A percentile compares a stretch with the other conserved stretches of the same genome.
Evolutionary conservation across 1,139 yeast species (phyloP).

Genomic region (Yamadazyma triangularis): DNA sequence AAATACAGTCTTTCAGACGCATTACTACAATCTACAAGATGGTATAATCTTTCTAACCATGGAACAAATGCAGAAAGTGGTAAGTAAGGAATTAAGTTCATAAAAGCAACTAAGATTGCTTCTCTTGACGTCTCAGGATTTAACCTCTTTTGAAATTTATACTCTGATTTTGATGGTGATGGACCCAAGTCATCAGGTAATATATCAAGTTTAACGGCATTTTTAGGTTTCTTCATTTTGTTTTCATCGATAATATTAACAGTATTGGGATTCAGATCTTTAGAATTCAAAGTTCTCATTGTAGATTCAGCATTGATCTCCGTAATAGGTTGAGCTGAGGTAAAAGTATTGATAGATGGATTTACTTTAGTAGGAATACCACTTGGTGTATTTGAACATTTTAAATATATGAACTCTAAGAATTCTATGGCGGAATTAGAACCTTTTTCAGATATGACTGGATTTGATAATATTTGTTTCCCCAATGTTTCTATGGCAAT

Average conservation of each 20-base stretch:
- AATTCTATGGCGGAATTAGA: slow-evolving; percentile 31
- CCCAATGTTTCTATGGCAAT: slow-evolving; percentile 60
- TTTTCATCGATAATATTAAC: slow-evolving; percentile 27
- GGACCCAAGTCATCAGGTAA: slow-evolving; percentile 11
- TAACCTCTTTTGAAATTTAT: slow-evolving; percentile 20
- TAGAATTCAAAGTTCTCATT: slow-evolving; percentile 22
- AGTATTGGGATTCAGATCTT: slow-evolving; percentile 12
- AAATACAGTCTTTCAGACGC: slow-evolving; percentile 28
- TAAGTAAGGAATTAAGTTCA: slow-evolving; percentile 52
- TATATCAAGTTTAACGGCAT: slow-evolving; percentile 17
- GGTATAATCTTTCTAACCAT: slow-evolving; percentile 50
- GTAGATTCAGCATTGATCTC: slow-evolving; percentile 37
- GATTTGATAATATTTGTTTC: slow-evolving; percentile 43
- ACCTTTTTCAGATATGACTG: slow-evolving; percentile 23
- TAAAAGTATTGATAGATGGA: slow-evolving; percentile 17
- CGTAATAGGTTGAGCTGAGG: slow-evolving; percentile 37
- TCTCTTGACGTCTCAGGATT: slow-evolving; percentile 46
- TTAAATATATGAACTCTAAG: slow-evolving; percentile 36
- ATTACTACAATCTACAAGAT: slow-evolving; percentile 36
- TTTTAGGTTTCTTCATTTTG: slow-evolving; percentile 32
- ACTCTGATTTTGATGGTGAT: slow-evolving; percentile 10
- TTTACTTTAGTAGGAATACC: slow-evolving; percentile 20
- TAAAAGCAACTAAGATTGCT: slow-evolving; percentile 44
- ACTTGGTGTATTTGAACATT: slow-evolving; percentile 28
- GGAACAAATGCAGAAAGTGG: slow-evolving; percentile 36